Conservation (phyloP, 176 grass and related monocot genomes). For the Zoysia pacifica region DNA sequence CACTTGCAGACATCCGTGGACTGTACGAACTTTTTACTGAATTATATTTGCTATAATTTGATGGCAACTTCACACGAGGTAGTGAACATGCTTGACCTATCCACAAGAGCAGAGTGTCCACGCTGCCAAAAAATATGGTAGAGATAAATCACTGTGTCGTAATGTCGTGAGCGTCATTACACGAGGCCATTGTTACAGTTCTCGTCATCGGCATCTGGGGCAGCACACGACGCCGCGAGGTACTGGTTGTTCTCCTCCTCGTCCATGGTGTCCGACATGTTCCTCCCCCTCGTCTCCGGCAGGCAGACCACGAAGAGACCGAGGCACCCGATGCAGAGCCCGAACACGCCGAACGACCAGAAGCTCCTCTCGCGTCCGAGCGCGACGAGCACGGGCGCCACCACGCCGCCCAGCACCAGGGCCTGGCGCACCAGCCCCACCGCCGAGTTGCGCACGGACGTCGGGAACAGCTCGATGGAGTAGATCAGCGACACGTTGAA, state of each 20-base stretch:
- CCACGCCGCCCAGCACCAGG: conserved; percentile 65
- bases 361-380: conserved; percentile 61
- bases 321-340: conserved; percentile 53
- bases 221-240: neutral
- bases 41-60: conserved; percentile 15
- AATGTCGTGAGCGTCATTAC: neutral
- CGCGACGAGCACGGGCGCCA: conserved; percentile 69
- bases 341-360: conserved; percentile 79
- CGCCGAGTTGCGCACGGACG: conserved; percentile 78
- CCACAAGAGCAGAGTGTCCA: neutral
- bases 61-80: neutral
- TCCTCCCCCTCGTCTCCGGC: conserved; percentile 74
- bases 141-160: neutral
- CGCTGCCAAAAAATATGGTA: neutral
- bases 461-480: conserved; percentile 89
- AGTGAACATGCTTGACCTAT: neutral
- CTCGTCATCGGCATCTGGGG: neutral
- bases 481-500: conserved; percentile 73
- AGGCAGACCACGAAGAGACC: conserved; percentile 57
- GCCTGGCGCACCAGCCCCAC: conserved; percentile 70
- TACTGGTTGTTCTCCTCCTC: conserved; percentile 74
- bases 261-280: conserved; percentile 88
- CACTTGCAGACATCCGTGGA: neutral
- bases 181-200: conserved; percentile 23
- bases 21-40: neutral